Percentiles rank a stretch among this genome's conserved stretches.
Evolutionary conservation across 2,329 filamentous ascomycete genomes (phyloP).

Genomic region (Cladobotryum protrusum): DNA sequence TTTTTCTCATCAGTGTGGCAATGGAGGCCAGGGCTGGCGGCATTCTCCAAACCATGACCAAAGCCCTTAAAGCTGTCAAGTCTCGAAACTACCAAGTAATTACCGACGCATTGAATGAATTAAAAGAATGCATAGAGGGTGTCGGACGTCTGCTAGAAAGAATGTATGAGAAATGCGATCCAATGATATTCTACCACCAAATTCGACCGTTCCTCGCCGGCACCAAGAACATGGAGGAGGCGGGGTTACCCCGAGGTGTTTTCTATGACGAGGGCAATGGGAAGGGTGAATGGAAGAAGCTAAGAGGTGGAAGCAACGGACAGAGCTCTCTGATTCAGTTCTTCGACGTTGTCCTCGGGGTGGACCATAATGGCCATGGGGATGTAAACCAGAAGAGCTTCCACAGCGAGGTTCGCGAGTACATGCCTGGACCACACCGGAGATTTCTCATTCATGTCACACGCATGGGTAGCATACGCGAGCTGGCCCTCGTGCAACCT

Average conservation of each 20-base stretch:
- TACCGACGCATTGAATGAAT: conserved; percentile 54
- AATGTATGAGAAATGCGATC: conserved; percentile 88
- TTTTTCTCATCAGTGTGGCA: conserved; percentile 81
- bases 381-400: conserved; percentile 33
- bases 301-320: conserved; percentile 86
- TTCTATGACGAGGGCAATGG: conserved; percentile 73
- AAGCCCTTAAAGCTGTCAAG: conserved; percentile 65
- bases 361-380: conserved; percentile 59
- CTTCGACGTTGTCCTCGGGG: conserved; percentile 78
- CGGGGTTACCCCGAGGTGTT: conserved; percentile 75
- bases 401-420: conserved; percentile 67
- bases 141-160: conserved; percentile 63
- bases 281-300: conserved; percentile 62
- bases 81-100: conserved; percentile 55
- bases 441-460: conserved; percentile 69
- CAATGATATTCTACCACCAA: conserved; percentile 79
- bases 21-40: conserved; percentile 77
- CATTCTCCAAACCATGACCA: conserved; percentile 70
- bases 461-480: conserved; percentile 65
- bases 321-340: conserved; percentile 92
- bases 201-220: conserved; percentile 87
- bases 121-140: conserved; percentile 62
- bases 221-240: conserved; percentile 84
- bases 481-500: conserved; percentile 53
- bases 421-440: conserved; percentile 84